phyloP scores from a whole-genome alignment of 2,329 filamentous ascomycete species.

The Zarea fungicola region DNA sequence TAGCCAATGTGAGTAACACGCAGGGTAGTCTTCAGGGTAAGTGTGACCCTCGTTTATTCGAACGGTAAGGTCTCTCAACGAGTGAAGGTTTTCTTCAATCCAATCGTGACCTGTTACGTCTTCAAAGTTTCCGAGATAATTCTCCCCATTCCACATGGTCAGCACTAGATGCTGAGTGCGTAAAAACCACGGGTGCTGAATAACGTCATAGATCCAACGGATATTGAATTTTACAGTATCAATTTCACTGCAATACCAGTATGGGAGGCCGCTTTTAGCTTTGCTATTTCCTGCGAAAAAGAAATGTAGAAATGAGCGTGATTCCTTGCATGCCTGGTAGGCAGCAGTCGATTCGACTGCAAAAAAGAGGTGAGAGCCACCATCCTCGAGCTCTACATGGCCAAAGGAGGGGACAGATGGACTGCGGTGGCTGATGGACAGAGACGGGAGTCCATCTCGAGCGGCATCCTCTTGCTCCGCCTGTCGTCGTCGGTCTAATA shows the following conservation, averaged over 20 bases:
- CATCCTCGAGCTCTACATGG: neutral
- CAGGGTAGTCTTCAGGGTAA: neutral
- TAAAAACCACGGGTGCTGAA: neutral
- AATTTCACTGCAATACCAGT: neutral
- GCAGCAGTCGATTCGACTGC: neutral
- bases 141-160: neutral
- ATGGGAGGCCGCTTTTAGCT: neutral
- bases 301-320: neutral
- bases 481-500: neutral
- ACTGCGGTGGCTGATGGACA: neutral
- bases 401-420: neutral
- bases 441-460: neutral
- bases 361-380: neutral
- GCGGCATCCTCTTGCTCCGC: neutral
- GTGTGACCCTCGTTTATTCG: neutral
- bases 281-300: neutral
- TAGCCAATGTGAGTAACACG: neutral
- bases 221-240: neutral
- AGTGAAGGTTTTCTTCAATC: neutral
- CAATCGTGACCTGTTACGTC: neutral
- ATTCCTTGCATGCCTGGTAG: neutral
- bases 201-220: neutral
- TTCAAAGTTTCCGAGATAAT: neutral
- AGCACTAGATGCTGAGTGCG: neutral
- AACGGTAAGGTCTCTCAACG: neutral